phyloP scores from a whole-genome alignment of 169 alveolate genomes.

The Hepatocystis sp. region DNA sequence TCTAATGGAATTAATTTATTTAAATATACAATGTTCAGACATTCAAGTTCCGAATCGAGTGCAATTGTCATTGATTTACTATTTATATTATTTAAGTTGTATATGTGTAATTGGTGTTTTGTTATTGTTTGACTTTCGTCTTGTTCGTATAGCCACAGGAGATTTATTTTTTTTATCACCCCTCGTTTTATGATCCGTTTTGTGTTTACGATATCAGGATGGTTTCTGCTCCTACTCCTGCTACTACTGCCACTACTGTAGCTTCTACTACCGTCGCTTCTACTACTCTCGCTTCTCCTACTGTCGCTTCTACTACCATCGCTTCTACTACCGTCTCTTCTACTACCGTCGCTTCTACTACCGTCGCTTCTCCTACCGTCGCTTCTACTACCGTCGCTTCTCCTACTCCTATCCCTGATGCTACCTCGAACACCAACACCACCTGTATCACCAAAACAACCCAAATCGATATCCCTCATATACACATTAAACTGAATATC shows the following conservation, averaged over 20 bases:
- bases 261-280: too few species aligned
- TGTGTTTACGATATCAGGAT: not conserved
- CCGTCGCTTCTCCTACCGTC: too few species aligned
- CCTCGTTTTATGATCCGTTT: constrained; percentile 28
- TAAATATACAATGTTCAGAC: constrained; percentile 30
- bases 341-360: too few species aligned
- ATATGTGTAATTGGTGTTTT: constrained; percentile 39
- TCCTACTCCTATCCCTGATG: not conserved
- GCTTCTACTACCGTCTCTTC: not conserved
- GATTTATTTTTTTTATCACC: constrained; percentile 11
- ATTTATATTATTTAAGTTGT: constrained; percentile 36
- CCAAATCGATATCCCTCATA: not conserved
- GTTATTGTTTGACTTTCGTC: not conserved
- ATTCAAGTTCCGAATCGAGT: constrained; percentile 42
- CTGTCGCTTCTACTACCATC: not conserved
- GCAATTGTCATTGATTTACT: constrained; percentile 21
- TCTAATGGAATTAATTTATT: constrained; percentile 44
- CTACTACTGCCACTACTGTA: not conserved
- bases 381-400: too few species aligned
- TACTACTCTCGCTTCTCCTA: too few species aligned
- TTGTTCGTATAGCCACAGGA: constrained; percentile 62
- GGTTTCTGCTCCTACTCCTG: too few species aligned
- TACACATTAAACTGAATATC: constrained; percentile 35
- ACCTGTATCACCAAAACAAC: not conserved
- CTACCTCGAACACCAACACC: not conserved